Percentiles rank a stretch among this genome's conserved stretches.
These are phyloP conservation scores for Trichoderma orchidacearum DNA, from an alignment of 495 filamentous ascomycete genomes.

Conservation along the genomic window DNA sequence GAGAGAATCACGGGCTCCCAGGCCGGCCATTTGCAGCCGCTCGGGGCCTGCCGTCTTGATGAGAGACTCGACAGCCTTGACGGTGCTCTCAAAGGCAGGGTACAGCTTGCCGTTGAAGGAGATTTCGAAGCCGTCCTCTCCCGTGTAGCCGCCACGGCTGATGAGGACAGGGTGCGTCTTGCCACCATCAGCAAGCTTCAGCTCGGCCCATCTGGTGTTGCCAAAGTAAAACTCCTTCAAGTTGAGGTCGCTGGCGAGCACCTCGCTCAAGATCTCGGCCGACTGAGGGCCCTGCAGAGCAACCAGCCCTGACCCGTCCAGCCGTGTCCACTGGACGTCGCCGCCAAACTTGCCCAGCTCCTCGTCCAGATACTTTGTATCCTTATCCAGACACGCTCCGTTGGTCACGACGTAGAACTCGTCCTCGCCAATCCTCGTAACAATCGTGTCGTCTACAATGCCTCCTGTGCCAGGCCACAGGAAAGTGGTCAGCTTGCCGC, in stretches of 20 bases:
- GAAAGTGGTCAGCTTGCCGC: constrained; percentile 66
- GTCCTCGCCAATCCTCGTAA: constrained; percentile 57
- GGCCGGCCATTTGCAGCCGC: constrained; percentile 62
- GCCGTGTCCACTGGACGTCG: constrained; percentile 38
- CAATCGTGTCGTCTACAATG: constrained; percentile 85
- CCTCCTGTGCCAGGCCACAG: constrained; percentile 68
- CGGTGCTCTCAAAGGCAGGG: constrained; percentile 23
- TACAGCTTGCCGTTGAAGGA: constrained; percentile 54
- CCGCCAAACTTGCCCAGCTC: constrained; percentile 51
- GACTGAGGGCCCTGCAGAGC: constrained; percentile 81
- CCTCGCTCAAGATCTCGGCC: constrained; percentile 42
- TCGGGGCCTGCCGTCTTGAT: constrained; percentile 46
- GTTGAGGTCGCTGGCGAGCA: constrained; percentile 38
- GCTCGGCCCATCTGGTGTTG: constrained; percentile 40
- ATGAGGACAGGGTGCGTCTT: constrained; percentile 49
- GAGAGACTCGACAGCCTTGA: constrained; percentile 33
- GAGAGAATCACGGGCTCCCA: constrained; percentile 84
- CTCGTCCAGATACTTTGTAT: constrained; percentile 54
- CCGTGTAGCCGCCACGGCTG: constrained; percentile 86
- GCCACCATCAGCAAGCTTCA: constrained; percentile 23
- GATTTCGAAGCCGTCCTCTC: constrained; percentile 97
- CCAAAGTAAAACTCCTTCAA: constrained; percentile 71
- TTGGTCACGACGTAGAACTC: constrained; percentile 90
- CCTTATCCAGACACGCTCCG: constrained; percentile 82
- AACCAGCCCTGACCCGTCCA: constrained; percentile 62